phyloP scores from a whole-genome alignment of 2,329 filamentous ascomycete species.

The Diaporthe ampelina region DNA sequence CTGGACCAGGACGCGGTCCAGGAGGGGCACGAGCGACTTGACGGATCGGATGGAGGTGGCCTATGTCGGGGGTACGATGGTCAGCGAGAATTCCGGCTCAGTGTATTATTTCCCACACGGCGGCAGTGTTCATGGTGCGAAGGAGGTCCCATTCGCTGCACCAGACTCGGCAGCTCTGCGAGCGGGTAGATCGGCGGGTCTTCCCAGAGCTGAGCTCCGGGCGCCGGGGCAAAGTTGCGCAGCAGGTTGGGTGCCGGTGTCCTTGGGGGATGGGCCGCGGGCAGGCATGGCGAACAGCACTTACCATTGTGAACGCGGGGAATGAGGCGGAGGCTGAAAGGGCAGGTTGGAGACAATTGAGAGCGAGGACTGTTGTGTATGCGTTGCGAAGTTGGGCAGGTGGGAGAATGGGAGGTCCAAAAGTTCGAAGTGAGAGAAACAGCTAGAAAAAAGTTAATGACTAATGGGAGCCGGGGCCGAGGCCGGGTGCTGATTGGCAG shows the following conservation, averaged over 20 bases:
- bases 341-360: conserved; percentile 7
- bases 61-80: conserved; percentile 52
- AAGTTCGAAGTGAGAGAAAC: conserved; percentile 39
- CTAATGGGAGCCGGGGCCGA: conserved; percentile 37
- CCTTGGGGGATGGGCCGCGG: neutral
- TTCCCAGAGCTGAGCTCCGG: conserved; percentile 1
- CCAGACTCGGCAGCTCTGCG: neutral
- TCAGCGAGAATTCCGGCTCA: neutral
- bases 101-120: neutral
- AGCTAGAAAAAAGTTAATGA: conserved; percentile 42
- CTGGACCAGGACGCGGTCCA: conserved; percentile 98
- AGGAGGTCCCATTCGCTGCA: neutral
- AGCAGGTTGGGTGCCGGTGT: neutral
- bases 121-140: neutral
- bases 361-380: conserved; percentile 2
- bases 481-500: conserved; percentile 13
- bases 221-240: neutral
- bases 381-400: conserved; percentile 13
- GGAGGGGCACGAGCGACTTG: conserved; percentile 92
- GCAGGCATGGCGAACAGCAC: neutral
- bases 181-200: neutral
- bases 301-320: conserved; percentile 26
- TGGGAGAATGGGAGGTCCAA: neutral
- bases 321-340: neutral
- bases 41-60: conserved; percentile 90